phyloP scores from a whole-genome alignment of 306 rosid genomes.

The Acacia melanoxylon region DNA sequence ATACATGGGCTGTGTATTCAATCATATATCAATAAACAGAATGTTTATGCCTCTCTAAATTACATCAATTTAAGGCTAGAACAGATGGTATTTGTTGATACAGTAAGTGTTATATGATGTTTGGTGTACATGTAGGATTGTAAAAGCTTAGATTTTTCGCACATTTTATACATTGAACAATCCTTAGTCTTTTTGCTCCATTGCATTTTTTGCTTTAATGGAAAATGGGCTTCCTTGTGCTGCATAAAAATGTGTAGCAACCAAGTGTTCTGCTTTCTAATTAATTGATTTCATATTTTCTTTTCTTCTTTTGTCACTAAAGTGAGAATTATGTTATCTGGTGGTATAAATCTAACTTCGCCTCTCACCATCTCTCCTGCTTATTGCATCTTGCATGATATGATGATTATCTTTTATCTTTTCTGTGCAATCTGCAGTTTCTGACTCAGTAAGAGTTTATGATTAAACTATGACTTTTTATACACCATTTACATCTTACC shows the following conservation, averaged over 20 bases:
- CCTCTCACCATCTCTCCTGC: background rate
- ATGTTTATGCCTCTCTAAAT: too few relatives aligned
- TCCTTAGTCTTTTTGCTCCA: background rate
- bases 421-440: background rate
- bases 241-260: background rate
- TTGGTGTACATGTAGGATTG: background rate
- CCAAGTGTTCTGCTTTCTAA: background rate
- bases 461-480: constrained; percentile 7
- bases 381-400: background rate
- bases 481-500: constrained; percentile 13
- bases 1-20: too few relatives aligned
- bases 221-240: constrained; percentile 1
- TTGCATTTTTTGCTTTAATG: constrained; percentile 1
- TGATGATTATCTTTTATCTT: background rate
- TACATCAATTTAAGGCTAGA: background rate
- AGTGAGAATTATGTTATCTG: constrained; percentile 8
- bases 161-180: background rate
- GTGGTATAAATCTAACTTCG: background rate
- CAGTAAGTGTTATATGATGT: background rate
- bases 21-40: too few relatives aligned
- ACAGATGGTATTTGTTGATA: background rate
- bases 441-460: constrained; percentile 16
- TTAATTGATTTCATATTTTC: constrained; percentile 7
- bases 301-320: constrained; percentile 17
- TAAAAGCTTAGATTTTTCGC: background rate